Percentiles rank a stretch among this genome's conserved stretches.
Conservation (phyloP, 2,329 filamentous ascomycete species). For the Fusarium musae region DNA sequence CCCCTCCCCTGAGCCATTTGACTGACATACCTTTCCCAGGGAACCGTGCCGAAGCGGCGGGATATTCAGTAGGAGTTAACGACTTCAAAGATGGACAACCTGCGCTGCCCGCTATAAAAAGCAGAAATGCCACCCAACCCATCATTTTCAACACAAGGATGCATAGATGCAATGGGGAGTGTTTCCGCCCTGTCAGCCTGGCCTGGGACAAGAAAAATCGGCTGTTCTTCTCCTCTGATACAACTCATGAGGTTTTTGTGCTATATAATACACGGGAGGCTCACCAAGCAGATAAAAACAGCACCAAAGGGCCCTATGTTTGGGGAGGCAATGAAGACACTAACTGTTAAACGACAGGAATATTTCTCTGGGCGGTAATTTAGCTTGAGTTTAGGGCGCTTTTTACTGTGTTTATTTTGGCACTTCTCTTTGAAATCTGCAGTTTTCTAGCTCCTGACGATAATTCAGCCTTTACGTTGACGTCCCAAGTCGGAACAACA, state of each 20-base stretch:
- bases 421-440: not conserved
- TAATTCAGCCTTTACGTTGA: conserved; percentile 33
- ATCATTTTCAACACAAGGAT: conserved; percentile 62
- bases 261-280: conserved; percentile 43
- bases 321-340: not conserved
- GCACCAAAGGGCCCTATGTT: not conserved
- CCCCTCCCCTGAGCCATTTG: not conserved
- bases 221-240: conserved; percentile 71
- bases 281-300: not conserved
- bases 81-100: conserved; percentile 58
- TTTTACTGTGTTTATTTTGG: not conserved
- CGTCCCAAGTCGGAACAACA: conserved; percentile 23
- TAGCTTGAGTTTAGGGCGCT: not conserved
- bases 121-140: conserved; percentile 59
- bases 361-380: not conserved
- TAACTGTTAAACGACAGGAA: not conserved
- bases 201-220: conserved; percentile 62
- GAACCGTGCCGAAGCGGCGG: conserved; percentile 56
- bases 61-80: conserved; percentile 59
- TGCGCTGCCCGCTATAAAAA: conserved; percentile 50
- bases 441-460: conserved; percentile 9
- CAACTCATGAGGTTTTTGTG: conserved; percentile 74
- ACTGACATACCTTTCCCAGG: conserved; percentile 44
- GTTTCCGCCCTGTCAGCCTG: conserved; percentile 72
- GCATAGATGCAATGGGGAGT: conserved; percentile 47